Evolutionary conservation across 176 grass and related monocot genomes (phyloP).

Genomic region (Oryza rufipogon): DNA sequence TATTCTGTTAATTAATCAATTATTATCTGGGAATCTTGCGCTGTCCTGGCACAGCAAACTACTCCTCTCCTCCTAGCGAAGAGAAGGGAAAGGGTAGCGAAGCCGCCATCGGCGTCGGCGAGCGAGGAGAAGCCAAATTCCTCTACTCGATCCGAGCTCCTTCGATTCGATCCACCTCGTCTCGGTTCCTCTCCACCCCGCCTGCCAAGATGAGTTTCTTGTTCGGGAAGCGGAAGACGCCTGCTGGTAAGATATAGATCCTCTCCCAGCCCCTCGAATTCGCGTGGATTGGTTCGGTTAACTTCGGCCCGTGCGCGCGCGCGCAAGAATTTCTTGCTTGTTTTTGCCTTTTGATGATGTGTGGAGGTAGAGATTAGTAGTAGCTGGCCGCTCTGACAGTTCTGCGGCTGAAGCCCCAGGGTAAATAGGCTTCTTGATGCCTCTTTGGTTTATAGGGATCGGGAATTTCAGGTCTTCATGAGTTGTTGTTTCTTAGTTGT

Average conservation of each 20-base stretch:
- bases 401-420: neutral
- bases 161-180: neutral
- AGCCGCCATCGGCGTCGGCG: neutral
- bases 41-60: neutral
- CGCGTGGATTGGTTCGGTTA: neutral
- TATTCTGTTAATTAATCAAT: no score
- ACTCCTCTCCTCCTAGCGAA: no score
- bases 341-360: neutral
- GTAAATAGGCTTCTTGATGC: neutral
- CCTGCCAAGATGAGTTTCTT: constrained; percentile 70
- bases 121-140: no score
- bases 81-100: no score
- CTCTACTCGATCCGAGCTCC: neutral
- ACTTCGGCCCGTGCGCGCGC: no score
- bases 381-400: neutral
- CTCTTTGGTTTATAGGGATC: neutral
- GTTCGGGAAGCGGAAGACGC: constrained; percentile 82
- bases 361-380: neutral
- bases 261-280: neutral
- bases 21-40: neutral
- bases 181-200: neutral
- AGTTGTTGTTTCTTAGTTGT: neutral
- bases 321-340: neutral
- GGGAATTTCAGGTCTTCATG: neutral
- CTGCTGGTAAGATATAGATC: constrained; percentile 50